Evolutionary conservation across 805 yeast genomes (phyloP).

Genomic region (Sungouiella thailandica): DNA sequence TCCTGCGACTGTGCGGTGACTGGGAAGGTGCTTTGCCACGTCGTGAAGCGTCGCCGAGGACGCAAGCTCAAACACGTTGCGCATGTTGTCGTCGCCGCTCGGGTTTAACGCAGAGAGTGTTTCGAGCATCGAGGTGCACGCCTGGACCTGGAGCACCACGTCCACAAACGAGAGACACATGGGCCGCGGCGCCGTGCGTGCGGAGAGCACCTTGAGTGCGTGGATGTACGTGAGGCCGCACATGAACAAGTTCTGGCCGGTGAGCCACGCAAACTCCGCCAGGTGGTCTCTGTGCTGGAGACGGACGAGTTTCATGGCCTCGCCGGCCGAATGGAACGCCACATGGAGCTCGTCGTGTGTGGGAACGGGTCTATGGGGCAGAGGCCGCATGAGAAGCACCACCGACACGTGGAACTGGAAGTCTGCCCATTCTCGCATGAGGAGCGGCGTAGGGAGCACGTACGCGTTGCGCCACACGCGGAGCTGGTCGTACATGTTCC

Average conservation of each 20-base stretch:
- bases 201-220: not conserved
- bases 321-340: not conserved
- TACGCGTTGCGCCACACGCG: not conserved
- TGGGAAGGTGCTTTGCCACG: not conserved
- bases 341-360: not conserved
- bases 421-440: not conserved
- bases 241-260: not conserved
- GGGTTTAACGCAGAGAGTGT: not conserved
- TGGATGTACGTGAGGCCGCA: not conserved
- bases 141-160: not conserved
- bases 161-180: not conserved
- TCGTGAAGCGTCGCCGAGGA: not conserved
- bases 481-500: not conserved
- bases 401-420: not conserved
- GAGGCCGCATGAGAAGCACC: not conserved
- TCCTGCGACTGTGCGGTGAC: not conserved
- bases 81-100: not conserved
- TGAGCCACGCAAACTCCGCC: not conserved
- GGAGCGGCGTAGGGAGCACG: not conserved
- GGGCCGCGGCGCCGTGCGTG: not conserved
- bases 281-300: not conserved
- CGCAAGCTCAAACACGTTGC: not conserved
- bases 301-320: not conserved
- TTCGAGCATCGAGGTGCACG: not conserved
- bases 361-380: not conserved